phyloP scores from a whole-genome alignment of 1,139 yeast species.

The Magnusiomyces fungicola region DNA sequence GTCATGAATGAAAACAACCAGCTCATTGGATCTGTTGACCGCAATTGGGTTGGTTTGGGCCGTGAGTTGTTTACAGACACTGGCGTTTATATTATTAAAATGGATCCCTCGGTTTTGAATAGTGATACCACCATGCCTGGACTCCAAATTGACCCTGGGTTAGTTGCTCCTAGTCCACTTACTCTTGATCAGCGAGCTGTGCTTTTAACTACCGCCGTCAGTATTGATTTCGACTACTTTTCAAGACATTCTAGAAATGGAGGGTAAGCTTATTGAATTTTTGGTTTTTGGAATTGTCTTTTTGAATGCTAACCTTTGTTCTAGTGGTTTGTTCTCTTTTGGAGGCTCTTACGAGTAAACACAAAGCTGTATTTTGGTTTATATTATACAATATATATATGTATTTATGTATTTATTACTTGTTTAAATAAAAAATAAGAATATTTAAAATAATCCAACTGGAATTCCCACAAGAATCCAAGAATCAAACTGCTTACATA shows the following conservation, averaged over 20 bases:
- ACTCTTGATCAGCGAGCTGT: conserved; percentile 80
- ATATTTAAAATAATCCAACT: no score
- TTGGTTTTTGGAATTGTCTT: background rate
- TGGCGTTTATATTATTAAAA: conserved; percentile 78
- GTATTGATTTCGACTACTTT: conserved; percentile 92
- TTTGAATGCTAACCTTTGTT: background rate
- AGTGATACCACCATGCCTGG: conserved; percentile 19
- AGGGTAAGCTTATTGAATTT: conserved; percentile 27
- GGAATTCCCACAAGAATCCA: no score
- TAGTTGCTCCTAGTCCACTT: conserved; percentile 38
- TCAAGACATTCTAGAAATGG: conserved; percentile 67
- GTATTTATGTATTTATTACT: no score
- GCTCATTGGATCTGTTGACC: conserved; percentile 69
- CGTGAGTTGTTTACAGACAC: conserved; percentile 91
- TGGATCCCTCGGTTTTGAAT: conserved; percentile 63
- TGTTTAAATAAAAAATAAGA: no score
- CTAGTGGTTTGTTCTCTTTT: conserved; percentile 1
- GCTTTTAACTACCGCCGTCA: conserved; percentile 76
- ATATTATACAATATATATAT: no score
- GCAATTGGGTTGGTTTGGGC: conserved; percentile 93
- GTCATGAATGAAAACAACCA: conserved; percentile 51
- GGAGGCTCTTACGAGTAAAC: conserved; percentile 8
- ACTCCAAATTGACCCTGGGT: conserved; percentile 15
- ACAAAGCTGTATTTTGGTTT: background rate
- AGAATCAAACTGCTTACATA: no score